Base-by-base conservation (phyloP, 1,284 basidiomycete genomes). In the Mycocalia duriaeana region DNA sequence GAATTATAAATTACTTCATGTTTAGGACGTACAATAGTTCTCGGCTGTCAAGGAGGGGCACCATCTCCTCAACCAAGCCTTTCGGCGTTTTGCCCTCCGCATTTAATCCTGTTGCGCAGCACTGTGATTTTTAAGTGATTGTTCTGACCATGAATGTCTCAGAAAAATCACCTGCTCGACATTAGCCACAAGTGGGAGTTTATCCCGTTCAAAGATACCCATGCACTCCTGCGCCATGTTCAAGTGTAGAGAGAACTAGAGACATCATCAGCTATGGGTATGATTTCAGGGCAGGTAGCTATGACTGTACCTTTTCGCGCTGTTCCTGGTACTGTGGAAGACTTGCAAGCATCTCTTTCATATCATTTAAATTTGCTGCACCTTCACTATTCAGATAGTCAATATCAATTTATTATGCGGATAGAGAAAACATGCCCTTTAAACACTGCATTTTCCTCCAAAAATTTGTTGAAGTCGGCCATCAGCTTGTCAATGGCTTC, bases 211-310 rank as follows among this genome's bases (percentile, higher is more conserved):
- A 60, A 99, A 99, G 19, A 92, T 76, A 14, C 71, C 77, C 95
- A 99, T 99, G 62, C 94, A 98, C 57, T 94, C 90, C 64, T 98
- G 91, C 0, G 96, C 95, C 89, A 99, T 95, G 56, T 87, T 95
- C 37, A 99, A 73, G 67, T 99, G 96, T 25, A 98, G 68, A 13
- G 94, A 98, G 65, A 98, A 95, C 88, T 95, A 65, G 25, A 19
- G 31, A 14, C 28, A 9, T 22, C n/a, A n/a, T n/a, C n/a, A n/a
- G n/a, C n/a, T n/a, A n/a, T n/a, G n/a, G n/a, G n/a, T n/a, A n/a
- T n/a, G n/a, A n/a, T n/a, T n/a, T n/a, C n/a, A n/a, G n/a, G n/a
- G n/a, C n/a, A n/a, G n/a, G n/a, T n/a, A n/a, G n/a, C n/a, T n/a
- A n/a, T n/a, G n/a, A n/a, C n/a, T n/a, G n/a, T 40, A 85, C 91